A percentile compares a stretch with the other conserved stretches of the same genome.
These are phyloP conservation scores for Lodderomyces beijingensis DNA, from an alignment of 1,139 yeast genomes.

Conservation along the genomic window DNA sequence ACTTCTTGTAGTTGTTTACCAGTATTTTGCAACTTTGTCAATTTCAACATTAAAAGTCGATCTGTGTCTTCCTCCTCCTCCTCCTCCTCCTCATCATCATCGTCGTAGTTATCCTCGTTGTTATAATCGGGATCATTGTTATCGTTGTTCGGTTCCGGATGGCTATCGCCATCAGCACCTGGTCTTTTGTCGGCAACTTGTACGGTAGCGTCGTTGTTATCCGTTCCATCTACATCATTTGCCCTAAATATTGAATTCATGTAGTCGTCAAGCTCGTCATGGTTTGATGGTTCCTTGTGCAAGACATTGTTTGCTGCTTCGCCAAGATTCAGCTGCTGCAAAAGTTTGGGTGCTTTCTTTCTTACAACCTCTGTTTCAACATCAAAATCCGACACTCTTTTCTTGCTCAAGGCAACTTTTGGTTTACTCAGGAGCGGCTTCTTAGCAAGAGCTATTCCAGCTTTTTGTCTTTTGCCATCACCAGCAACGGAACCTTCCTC, in stretches of 20 bases:
- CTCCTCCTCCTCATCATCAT: constrained; percentile 7
- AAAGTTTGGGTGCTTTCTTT: background rate
- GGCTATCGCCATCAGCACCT: too few relatives aligned
- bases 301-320: background rate
- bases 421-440: too few relatives aligned
- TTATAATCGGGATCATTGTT: background rate
- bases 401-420: background rate
- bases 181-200: too few relatives aligned
- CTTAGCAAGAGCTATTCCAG: too few relatives aligned
- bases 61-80: constrained; percentile 18
- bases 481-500: too few relatives aligned
- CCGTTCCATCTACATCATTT: too few relatives aligned
- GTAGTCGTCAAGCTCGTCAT: background rate
- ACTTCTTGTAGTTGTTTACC: constrained; percentile 30
- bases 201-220: too few relatives aligned
- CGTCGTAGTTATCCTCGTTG: background rate
- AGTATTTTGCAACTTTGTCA: constrained; percentile 31
- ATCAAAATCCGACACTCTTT: background rate
- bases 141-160: too few relatives aligned
- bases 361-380: background rate
- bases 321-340: too few relatives aligned
- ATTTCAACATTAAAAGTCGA: constrained; percentile 21
- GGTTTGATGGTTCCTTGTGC: background rate
- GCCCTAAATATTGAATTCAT: constrained; percentile 4
- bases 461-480: too few relatives aligned